These are phyloP conservation scores for Syncephalastrum contaminatum DNA, from an alignment of 371 early-diverging fungal species.

Conservation along the genomic window DNA sequence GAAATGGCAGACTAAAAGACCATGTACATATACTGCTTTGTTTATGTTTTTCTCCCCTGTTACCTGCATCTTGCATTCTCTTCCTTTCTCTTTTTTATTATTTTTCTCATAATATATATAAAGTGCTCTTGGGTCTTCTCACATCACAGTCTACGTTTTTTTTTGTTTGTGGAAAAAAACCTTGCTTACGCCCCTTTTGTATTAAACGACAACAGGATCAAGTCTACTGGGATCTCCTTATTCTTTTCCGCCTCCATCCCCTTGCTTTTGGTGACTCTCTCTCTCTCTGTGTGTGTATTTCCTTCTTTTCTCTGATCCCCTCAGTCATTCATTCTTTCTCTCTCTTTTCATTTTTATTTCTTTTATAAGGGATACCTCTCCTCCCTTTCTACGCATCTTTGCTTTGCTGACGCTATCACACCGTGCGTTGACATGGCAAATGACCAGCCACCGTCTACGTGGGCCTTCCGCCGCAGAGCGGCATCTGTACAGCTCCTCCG, in stretches of 20 bases:
- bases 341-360: slow-evolving; percentile 1
- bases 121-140: background rate
- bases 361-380: background rate
- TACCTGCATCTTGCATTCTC: slow-evolving; percentile 2
- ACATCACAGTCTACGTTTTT: background rate
- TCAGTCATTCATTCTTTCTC: background rate
- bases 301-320: background rate
- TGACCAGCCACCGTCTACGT: too few relatives aligned
- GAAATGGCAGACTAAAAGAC: slow-evolving; percentile 30
- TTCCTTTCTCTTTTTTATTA: slow-evolving; percentile 2
- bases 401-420: slow-evolving; percentile 3
- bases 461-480: background rate
- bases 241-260: background rate
- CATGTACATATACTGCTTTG: slow-evolving; percentile 3
- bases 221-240: background rate
- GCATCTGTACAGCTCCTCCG: slow-evolving; percentile 7
- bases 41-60: slow-evolving; percentile 8
- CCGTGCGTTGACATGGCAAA: slow-evolving; percentile 2
- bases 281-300: background rate
- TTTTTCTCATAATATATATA: too few relatives aligned
- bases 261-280: slow-evolving; percentile 1
- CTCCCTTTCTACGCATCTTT: background rate
- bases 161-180: slow-evolving; percentile 8
- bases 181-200: background rate
- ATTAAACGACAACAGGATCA: slow-evolving; percentile 1